Evolutionary conservation across 345 rosid species (phyloP).

Genomic region (Hypericum androsaemum): DNA sequence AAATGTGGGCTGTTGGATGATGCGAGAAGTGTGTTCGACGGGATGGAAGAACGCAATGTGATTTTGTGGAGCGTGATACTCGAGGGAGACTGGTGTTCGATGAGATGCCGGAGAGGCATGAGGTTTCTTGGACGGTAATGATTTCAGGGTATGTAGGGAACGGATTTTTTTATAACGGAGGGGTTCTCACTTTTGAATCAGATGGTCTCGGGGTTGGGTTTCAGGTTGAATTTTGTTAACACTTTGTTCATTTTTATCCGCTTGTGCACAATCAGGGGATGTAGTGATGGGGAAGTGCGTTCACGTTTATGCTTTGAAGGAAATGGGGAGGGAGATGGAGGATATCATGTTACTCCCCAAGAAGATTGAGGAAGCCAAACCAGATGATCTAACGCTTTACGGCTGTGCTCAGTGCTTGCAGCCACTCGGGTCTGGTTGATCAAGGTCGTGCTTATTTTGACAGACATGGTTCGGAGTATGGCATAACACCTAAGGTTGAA

Average conservation of each 20-base stretch:
- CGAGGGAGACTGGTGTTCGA: conserved; percentile 48
- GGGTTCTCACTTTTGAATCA: conserved; percentile 35
- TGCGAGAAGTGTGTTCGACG: conserved; percentile 34
- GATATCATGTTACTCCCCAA: conserved; percentile 45
- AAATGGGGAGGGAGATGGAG: conserved; percentile 32
- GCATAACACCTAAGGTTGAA: conserved; percentile 49
- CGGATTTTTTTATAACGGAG: conserved; percentile 41
- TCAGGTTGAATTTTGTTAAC: conserved; percentile 40
- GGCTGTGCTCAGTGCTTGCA: conserved; percentile 65
- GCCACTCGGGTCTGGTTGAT: conserved; percentile 68
- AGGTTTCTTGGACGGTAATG: conserved; percentile 68
- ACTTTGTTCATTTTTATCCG: conserved; percentile 56
- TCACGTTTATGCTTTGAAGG: conserved; percentile 59
- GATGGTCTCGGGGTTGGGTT: conserved; percentile 34
- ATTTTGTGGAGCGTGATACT: conserved; percentile 66
- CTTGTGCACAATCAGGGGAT: conserved; percentile 67
- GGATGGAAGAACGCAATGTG: conserved; percentile 43
- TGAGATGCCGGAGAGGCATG: conserved; percentile 61
- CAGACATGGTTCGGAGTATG: conserved; percentile 28
- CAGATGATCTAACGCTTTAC: conserved; percentile 66
- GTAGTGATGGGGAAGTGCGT: conserved; percentile 53
- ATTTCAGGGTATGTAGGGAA: conserved; percentile 49
- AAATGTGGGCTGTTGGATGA: conserved; percentile 45
- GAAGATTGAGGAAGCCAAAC: conserved; percentile 55
- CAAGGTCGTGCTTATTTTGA: conserved; percentile 40